Percentiles rank a stretch among this genome's conserved stretches.
phyloP scores from a whole-genome alignment of 768 basidiomycete genomes.

The Pleurotus djamor region DNA sequence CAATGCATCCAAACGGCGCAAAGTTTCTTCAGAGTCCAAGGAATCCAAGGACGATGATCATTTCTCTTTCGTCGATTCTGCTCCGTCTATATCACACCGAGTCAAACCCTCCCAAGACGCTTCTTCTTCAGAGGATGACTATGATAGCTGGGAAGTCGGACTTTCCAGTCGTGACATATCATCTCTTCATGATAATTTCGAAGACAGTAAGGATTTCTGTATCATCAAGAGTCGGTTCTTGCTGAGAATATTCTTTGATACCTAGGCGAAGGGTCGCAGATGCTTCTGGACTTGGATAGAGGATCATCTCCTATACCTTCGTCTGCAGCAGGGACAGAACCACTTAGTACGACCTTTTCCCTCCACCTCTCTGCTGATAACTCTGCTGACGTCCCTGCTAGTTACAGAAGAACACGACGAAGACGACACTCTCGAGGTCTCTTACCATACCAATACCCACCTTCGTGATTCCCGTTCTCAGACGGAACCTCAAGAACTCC shows the following conservation, averaged over 20 bases:
- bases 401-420: background rate
- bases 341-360: background rate
- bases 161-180: conserved; percentile 13
- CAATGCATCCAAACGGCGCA: conserved; percentile 3
- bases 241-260: background rate
- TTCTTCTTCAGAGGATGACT: conserved; percentile 15
- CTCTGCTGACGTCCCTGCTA: background rate
- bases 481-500: conserved; percentile 2
- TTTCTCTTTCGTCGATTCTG: background rate
- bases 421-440: background rate
- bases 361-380: background rate
- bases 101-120: background rate
- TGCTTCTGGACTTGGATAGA: background rate
- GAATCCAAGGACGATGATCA: background rate
- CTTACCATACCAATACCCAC: background rate
- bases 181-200: conserved; percentile 9
- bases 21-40: background rate
- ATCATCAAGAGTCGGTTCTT: background rate
- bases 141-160: conserved; percentile 27
- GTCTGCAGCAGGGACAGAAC: background rate
- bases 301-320: background rate
- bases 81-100: background rate
- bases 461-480: conserved; percentile 1
- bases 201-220: conserved; percentile 3
- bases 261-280: background rate